Percentiles rank a stretch among this genome's conserved stretches.
These are phyloP conservation scores for Talaromyces amestolkiae DNA, from an alignment of 2,329 filamentous ascomycete species.

Conservation along the genomic window DNA sequence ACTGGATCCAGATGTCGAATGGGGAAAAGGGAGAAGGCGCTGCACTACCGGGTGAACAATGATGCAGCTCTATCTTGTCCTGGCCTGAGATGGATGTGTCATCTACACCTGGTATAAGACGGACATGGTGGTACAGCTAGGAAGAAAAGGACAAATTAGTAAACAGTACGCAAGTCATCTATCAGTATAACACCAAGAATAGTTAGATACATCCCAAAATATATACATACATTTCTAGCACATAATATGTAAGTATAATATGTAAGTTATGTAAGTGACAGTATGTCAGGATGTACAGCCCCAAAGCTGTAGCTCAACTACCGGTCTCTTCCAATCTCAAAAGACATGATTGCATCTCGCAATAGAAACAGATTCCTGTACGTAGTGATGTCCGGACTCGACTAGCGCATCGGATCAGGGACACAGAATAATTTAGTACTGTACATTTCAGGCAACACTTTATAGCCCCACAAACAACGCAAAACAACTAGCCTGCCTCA, in stretches of 20 bases:
- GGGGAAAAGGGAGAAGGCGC: neutral
- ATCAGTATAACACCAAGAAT: neutral
- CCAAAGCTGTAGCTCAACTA: slow-evolving; percentile 5
- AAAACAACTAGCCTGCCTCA: neutral
- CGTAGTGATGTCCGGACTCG: too few species aligned
- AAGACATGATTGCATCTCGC: neutral
- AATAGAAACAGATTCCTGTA: too few species aligned
- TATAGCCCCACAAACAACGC: slow-evolving; percentile 5
- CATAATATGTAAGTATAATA: neutral
- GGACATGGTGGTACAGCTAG: neutral
- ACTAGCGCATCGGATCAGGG: neutral
- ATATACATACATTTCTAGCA: neutral
- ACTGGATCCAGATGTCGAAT: neutral
- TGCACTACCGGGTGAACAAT: neutral
- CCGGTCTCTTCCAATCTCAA: neutral
- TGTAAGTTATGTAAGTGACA: too few species aligned
- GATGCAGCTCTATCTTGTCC: neutral
- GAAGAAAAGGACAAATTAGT: neutral
- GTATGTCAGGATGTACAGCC: neutral
- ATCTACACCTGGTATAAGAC: neutral
- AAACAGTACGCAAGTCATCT: neutral
- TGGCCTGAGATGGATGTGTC: neutral
- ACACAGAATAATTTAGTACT: neutral
- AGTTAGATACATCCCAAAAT: neutral
- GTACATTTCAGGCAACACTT: slow-evolving; percentile 7